Evolutionary conservation across 441 rosid genomes (phyloP).

Genomic region (Pelargonium myrrhifolium): DNA sequence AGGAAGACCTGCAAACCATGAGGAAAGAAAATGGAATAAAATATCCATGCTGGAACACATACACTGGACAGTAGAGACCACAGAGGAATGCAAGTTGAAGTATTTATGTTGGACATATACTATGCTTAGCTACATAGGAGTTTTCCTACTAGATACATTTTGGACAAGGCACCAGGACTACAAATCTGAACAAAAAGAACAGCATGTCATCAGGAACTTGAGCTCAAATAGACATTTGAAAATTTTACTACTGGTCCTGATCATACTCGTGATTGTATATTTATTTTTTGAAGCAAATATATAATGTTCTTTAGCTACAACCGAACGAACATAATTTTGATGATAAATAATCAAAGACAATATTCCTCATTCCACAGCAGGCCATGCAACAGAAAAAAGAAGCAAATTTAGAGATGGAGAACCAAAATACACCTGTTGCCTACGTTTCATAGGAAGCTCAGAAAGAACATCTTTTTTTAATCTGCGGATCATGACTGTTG

Average conservation of each 20-base stretch:
- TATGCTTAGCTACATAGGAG: neutral
- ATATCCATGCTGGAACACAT: neutral
- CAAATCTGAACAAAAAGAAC: conserved; percentile 4
- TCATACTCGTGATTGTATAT: neutral
- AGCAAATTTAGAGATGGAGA: conserved; percentile 4
- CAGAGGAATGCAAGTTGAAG: neutral
- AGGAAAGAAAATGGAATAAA: neutral
- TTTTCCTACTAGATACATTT: neutral
- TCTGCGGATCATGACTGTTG: conserved; percentile 94
- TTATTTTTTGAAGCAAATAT: neutral
- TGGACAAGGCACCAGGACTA: neutral
- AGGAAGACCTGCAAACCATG: conserved; percentile 67
- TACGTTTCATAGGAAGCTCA: conserved; percentile 84
- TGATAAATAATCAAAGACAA: neutral
- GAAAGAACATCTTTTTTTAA: conserved; percentile 87
- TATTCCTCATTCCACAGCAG: neutral
- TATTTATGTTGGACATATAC: neutral
- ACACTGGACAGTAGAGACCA: neutral
- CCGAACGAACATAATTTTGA: neutral
- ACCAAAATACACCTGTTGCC: conserved; percentile 65
- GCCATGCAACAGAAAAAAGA: neutral
- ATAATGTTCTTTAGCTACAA: conserved; percentile 3
- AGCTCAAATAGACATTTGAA: neutral
- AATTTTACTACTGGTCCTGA: neutral
- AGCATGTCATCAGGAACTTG: neutral